phyloP scores from a whole-genome alignment of 805 yeast species.

The Candida sphagnicola region DNA sequence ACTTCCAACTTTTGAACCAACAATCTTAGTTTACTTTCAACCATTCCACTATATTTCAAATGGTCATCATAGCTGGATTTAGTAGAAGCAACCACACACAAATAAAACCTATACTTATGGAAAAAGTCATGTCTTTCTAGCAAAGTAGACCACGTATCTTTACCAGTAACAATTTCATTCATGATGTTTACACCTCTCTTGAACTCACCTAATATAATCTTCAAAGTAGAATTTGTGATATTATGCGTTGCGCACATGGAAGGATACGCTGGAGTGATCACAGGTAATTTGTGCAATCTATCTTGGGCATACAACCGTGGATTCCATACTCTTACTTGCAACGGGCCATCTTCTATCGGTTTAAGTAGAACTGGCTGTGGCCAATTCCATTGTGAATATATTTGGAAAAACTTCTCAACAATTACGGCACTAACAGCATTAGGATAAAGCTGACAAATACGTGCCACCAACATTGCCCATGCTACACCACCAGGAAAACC shows the following conservation, averaged over 20 bases:
- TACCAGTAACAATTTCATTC: conserved; percentile 61
- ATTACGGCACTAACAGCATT: conserved; percentile 92
- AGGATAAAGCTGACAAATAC: conserved; percentile 95
- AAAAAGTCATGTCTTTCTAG: conserved; percentile 81
- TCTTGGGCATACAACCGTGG: conserved; percentile 89
- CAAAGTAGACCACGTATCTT: conserved; percentile 68
- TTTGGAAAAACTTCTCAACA: conserved; percentile 83
- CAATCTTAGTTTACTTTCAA: conserved; percentile 80
- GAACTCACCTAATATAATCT: conserved; percentile 75
- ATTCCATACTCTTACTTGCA: conserved; percentile 96
- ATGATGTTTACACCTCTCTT: conserved; percentile 70
- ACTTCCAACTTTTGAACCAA: conserved; percentile 82
- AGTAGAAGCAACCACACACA: conserved; percentile 78
- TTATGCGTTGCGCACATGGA: conserved; percentile 99
- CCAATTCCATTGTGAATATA: conserved; percentile 92
- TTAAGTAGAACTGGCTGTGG: conserved; percentile 95
- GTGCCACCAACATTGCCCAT: conserved; percentile 99
- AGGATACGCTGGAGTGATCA: conserved; percentile 96
- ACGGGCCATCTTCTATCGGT: conserved; percentile 94
- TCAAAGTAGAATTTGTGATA: conserved; percentile 83
- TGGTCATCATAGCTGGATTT: conserved; percentile 76
- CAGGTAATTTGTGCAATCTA: conserved; percentile 92
- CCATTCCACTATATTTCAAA: conserved; percentile 86
- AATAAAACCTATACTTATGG: conserved; percentile 76
- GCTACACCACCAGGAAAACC: conserved; percentile 99